Conservation (phyloP, 2,329 filamentous ascomycete species). For the Pseudogymnoascus sp. region DNA sequence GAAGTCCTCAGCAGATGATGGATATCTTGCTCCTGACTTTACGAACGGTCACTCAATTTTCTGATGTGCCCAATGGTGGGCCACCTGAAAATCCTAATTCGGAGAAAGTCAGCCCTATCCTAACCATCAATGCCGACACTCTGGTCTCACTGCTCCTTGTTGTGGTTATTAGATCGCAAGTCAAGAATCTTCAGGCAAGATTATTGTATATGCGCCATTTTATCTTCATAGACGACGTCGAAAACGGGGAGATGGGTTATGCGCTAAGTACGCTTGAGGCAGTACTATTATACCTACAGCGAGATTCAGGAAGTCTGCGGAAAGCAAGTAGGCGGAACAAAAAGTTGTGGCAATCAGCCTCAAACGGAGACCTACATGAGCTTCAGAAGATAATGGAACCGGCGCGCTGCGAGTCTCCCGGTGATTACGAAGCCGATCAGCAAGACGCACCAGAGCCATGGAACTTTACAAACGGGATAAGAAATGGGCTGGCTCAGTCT, state of each 20-base stretch:
- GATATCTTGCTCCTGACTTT: conserved; percentile 41
- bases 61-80: conserved; percentile 38
- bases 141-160: conserved; percentile 85
- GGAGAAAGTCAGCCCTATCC: conserved; percentile 38
- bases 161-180: conserved; percentile 84
- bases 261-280: conserved; percentile 93
- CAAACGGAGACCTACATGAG: conserved; percentile 66
- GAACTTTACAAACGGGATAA: conserved; percentile 1
- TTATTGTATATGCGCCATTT: conserved; percentile 95
- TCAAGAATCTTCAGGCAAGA: conserved; percentile 79
- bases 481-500: neutral
- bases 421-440: conserved; percentile 32
- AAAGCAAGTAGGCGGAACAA: conserved; percentile 82
- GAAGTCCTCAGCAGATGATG: conserved; percentile 33
- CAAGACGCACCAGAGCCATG: neutral
- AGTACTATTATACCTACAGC: conserved; percentile 77
- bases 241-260: conserved; percentile 93
- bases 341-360: conserved; percentile 78
- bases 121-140: conserved; percentile 74
- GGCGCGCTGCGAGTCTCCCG: conserved; percentile 30
- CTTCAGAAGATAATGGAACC: conserved; percentile 77
- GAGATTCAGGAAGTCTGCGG: conserved; percentile 73
- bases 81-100: conserved; percentile 24
- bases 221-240: conserved; percentile 95
- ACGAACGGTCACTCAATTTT: conserved; percentile 70